Percentiles rank a stretch among this genome's conserved stretches.
Conservation (phyloP, 2,329 filamentous ascomycete genomes). For the Tolypocladium ophioglossoides region DNA sequence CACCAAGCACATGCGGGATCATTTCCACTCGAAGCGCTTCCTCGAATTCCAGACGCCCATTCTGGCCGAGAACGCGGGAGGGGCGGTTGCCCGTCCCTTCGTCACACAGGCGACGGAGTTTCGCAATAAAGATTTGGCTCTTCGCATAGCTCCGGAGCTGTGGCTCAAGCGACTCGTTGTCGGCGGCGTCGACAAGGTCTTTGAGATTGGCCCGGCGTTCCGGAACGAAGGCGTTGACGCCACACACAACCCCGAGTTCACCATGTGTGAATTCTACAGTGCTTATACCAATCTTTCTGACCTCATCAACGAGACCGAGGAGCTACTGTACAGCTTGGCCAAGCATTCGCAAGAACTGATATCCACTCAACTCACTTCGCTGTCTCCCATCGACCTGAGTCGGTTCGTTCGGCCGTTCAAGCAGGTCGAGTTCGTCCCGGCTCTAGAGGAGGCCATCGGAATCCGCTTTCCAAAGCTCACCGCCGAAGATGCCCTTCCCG, state of each 20-base stretch:
- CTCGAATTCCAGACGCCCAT: conserved; percentile 88
- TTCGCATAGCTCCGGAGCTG: conserved; percentile 87
- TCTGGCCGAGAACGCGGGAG: conserved; percentile 71
- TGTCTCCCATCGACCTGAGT: conserved; percentile 36
- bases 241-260: conserved; percentile 96
- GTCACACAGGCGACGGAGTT: conserved; percentile 70
- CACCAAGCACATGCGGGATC: conserved; percentile 62
- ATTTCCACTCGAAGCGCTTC: conserved; percentile 62
- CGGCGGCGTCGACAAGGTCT: conserved; percentile 79
- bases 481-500: conserved; percentile 40
- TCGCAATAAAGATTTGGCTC: conserved; percentile 55
- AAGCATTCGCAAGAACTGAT: conserved; percentile 37
- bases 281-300: conserved; percentile 69
- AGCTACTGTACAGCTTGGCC: conserved; percentile 52
- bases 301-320: conserved; percentile 66
- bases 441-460: conserved; percentile 58
- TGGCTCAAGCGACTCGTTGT: conserved; percentile 90
- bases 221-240: conserved; percentile 86
- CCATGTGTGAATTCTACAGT: conserved; percentile 93
- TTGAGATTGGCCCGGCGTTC: conserved; percentile 88
- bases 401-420: conserved; percentile 46
- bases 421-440: conserved; percentile 71
- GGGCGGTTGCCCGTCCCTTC: conserved; percentile 80
- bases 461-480: conserved; percentile 55
- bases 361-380: conserved; percentile 30